phyloP scores from a whole-genome alignment of 2,329 filamentous ascomycete species.

The Colletotrichum theobromicola region DNA sequence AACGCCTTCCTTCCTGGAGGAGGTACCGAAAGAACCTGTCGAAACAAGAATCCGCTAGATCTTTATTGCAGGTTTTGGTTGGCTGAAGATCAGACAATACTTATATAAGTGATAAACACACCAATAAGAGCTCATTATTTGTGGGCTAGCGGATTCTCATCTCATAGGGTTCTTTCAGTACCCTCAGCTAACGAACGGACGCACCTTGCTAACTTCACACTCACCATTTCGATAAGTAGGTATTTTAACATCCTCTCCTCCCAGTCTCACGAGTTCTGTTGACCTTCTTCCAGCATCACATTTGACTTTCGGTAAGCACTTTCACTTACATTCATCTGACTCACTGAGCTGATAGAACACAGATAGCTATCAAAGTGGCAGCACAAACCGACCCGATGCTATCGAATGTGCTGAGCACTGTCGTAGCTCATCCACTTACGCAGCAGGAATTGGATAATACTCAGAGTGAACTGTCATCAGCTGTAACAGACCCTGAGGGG shows the following conservation, averaged over 20 bases:
- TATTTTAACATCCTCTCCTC: background rate
- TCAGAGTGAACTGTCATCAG: background rate
- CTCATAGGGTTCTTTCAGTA: background rate
- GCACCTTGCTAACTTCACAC: background rate
- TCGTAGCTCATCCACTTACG: background rate
- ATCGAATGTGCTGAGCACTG: background rate
- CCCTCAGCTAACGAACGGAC: background rate
- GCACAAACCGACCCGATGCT: background rate
- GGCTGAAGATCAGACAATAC: background rate
- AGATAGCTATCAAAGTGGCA: too few relatives aligned
- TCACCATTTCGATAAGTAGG: background rate
- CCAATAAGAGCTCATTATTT: background rate
- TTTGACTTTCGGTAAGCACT: too few relatives aligned
- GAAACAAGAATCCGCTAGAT: background rate
- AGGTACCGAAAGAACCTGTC: too few relatives aligned
- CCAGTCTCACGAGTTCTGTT: accelerated
- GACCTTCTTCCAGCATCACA: accelerated
- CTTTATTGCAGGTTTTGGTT: background rate
- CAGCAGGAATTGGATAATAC: background rate
- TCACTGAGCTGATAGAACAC: too few relatives aligned
- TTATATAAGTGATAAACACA: background rate
- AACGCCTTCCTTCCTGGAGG: background rate
- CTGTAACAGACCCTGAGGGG: background rate
- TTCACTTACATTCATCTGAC: too few relatives aligned
- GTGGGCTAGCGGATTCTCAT: background rate